These are phyloP conservation scores for Dactylis glomerata DNA, from an alignment of 176 grass and related monocot species.

Conservation along the genomic window DNA sequence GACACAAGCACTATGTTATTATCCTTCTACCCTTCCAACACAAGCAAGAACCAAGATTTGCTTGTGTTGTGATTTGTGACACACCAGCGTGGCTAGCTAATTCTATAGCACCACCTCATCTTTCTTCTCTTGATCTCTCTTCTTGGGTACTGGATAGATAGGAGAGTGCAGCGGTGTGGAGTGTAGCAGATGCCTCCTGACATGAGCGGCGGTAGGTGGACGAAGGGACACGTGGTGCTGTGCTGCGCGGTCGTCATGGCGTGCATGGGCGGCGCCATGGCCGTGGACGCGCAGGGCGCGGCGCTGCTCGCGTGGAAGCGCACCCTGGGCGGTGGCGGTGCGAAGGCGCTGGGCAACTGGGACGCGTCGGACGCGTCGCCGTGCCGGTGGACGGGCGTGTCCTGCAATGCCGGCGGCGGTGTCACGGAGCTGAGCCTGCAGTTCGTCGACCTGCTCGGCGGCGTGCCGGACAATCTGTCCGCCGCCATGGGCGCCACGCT, in stretches of 20 bases:
- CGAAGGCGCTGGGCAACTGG: constrained; percentile 38
- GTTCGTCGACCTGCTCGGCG: constrained; percentile 58
- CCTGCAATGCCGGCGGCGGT: constrained; percentile 43
- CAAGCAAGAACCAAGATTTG: constrained; percentile 50
- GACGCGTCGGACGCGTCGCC: constrained; percentile 36
- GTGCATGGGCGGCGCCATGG: constrained; percentile 18
- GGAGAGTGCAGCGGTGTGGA: not conserved
- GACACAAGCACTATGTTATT: not conserved
- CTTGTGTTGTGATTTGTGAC: constrained; percentile 2
- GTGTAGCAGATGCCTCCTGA: constrained; percentile 25
- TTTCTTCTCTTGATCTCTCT: not conserved
- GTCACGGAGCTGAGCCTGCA: constrained; percentile 61
- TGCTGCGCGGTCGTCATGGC: constrained; percentile 31
- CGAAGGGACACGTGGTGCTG: constrained; percentile 12
- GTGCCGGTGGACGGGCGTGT: constrained; percentile 70
- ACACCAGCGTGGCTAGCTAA: constrained; percentile 13
- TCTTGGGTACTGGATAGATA: not conserved
- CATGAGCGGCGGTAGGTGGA: not conserved
- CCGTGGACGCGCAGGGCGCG: constrained; percentile 59
- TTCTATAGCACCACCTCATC: constrained; percentile 23
- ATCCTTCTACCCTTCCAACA: constrained; percentile 26
- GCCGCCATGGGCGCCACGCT: constrained; percentile 45
- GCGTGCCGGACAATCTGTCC: constrained; percentile 44
- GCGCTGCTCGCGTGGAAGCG: constrained; percentile 68
- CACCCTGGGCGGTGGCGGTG: constrained; percentile 30